Conservation (phyloP, 164 flowering plant species). For the Akebia trifoliata region DNA sequence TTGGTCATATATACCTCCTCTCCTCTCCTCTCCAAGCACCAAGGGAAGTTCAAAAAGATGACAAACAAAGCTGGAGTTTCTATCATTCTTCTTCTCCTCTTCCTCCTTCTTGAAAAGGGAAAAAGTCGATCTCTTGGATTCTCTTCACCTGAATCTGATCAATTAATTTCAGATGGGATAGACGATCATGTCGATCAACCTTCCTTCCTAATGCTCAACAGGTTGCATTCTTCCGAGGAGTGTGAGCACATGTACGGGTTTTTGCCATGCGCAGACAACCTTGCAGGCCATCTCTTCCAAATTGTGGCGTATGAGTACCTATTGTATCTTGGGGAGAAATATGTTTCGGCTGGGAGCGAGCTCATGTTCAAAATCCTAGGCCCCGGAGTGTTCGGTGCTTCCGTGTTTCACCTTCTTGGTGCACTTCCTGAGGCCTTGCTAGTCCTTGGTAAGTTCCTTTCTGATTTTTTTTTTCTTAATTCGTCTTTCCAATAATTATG, state of each 20-base stretch:
- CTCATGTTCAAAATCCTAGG: slow-evolving; percentile 36
- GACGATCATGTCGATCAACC: background rate
- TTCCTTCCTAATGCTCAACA: slow-evolving; percentile 6
- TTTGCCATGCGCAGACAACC: slow-evolving; percentile 45
- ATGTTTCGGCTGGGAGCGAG: slow-evolving; percentile 34
- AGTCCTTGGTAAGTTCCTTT: no score
- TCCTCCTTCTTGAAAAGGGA: background rate
- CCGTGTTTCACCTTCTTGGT: slow-evolving; percentile 38
- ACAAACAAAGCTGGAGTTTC: background rate
- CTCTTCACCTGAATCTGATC: slow-evolving; percentile 1
- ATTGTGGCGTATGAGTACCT: slow-evolving; percentile 40
- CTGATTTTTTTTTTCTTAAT: background rate
- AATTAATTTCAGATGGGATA: slow-evolving; percentile 18
- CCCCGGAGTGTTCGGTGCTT: slow-evolving; percentile 43
- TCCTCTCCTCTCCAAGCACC: no score
- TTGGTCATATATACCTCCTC: no score
- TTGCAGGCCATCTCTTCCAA: slow-evolving; percentile 41
- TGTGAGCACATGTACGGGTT: slow-evolving; percentile 44
- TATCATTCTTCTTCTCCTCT: background rate
- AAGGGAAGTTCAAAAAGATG: no score
- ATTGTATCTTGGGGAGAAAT: slow-evolving; percentile 29
- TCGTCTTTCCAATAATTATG: no score
- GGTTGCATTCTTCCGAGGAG: slow-evolving; percentile 2
- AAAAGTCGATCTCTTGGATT: slow-evolving; percentile 10
- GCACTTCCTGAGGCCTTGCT: slow-evolving; percentile 24